Base-by-base conservation (phyloP, 2,329 filamentous ascomycete genomes). In the Claviceps fusiformis region DNA sequence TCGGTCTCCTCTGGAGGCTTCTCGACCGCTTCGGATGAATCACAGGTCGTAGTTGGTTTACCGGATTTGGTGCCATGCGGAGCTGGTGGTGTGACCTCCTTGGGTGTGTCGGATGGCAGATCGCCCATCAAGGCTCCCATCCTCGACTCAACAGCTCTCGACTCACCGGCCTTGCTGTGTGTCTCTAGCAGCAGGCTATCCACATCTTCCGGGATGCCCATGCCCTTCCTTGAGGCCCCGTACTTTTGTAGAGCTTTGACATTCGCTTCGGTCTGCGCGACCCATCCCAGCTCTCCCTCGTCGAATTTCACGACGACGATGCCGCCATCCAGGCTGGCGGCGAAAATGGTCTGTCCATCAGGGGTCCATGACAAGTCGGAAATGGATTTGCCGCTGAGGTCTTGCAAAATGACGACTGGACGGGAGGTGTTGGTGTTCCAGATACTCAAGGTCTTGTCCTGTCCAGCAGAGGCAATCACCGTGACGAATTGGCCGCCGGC, bases 111-210 rank as follows among this genome's bases (percentile, higher is more conserved):
- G 3, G 78, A 69, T 2, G 78, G 77, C 19, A 80, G 79, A 65
- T 95, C 91, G 6, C 92, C 92, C 93, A 98, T 98, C 43, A 98
- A 72, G n/a, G 92, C 92, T 13, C 93, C 93, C 93, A 98, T 98
- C 60, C 92, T 82, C 2, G 90, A 93, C 70, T 98, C 89, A 0
- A 92, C 91, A 5, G 87, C 91, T 60, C 86, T 88, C 37, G 92
- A 79, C 67, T 98, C 93, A 27, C 87, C 92, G 47, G 86, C 90
- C 66, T 95, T 96, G 71, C 90, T 95, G 67, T 85, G 86, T 62
- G 95, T 90, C 70, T 98, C 93, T 0, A 98, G 73, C 43, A 88
- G 77, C 47, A 97, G 72, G 0, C 89, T 89, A 63, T 96, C 89
- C 0, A 95, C 88, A 58, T 95, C 92, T 70, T 98, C 93, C 6